Evolutionary conservation across 129 eudicot genomes (phyloP), one percentile per base, ranked within the genome.

Genomic region (Pittosporum tobira): DNA sequence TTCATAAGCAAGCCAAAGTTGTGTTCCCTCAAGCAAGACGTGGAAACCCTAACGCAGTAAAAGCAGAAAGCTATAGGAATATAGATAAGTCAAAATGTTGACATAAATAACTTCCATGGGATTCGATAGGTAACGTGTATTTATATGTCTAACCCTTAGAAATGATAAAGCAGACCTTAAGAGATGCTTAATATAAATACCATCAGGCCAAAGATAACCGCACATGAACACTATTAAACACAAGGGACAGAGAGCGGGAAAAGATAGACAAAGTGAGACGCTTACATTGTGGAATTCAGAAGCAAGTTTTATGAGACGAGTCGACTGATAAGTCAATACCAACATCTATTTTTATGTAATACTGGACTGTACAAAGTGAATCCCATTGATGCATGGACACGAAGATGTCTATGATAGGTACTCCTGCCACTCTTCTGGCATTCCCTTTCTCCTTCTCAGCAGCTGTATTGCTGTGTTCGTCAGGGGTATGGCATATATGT

Each of bases 391-490:
- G 59, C 38, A 55, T 21, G n/a, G 44, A 3, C 27, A 30, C 11
- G 45, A 56, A 61, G 67, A 85, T 56, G 77, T 77, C 44, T 73
- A 80, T 22, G 84, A 66, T 70, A 91, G 77, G 68, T 91, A 91
- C 51, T 83, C 95, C 56, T 50, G 73, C 96, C 98, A 91, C 63
- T 91, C 98, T 59, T 83, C 87, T 6, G 98, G 98, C 2, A 74
- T 75, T 43, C 84, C 94, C 56, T 90, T 85, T 56, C 78, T 70
- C 72, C 43, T 64, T 74, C 54, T 78, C 62, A 91, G 67, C 90
- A 80, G 70, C 82, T 62, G 79, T 66, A 83, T 54, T 1, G 95
- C 79, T 2, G 62, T 44, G 74, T 44, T 71, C 30, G 98, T 80
- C 61, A 91, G 49, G 47, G 98, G 98, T 71, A 91, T 78, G 62